These are phyloP conservation scores for Whalleya microplaca DNA, from an alignment of 2,329 filamentous ascomycete species.

Conservation along the genomic window DNA sequence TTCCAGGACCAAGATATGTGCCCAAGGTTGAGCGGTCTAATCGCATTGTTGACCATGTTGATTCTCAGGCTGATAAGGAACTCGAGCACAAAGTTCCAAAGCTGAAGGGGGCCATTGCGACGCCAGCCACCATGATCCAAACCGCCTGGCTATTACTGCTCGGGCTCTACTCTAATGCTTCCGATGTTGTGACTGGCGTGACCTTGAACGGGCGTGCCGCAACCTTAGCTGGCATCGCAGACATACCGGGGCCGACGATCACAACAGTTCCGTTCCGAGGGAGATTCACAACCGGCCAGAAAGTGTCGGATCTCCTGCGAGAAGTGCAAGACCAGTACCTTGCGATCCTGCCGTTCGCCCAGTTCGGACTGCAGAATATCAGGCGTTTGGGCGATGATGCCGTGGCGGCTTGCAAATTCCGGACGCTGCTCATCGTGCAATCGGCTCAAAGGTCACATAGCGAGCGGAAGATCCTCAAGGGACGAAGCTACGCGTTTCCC, in stretches of 20 bases:
- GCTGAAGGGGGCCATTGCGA: background rate
- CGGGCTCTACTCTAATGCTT: background rate
- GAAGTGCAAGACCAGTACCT: conserved; percentile 6
- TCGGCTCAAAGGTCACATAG: conserved; percentile 1
- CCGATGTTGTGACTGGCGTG: conserved; percentile 3
- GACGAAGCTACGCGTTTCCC: conserved; percentile 4
- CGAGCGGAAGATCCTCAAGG: background rate
- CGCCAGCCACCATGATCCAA: conserved; percentile 6
- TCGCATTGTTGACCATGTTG: background rate
- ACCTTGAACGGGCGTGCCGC: conserved; percentile 5
- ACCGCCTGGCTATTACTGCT: conserved; percentile 7
- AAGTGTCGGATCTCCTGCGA: conserved; percentile 1
- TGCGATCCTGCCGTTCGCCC: conserved; percentile 2
- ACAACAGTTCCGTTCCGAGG: conserved; percentile 4
- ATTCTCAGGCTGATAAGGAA: background rate
- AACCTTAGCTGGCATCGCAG: conserved; percentile 3
- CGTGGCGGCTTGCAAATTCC: conserved; percentile 9
- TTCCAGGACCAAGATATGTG: background rate
- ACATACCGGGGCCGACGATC: conserved; percentile 7
- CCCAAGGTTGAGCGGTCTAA: background rate
- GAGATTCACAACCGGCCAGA: background rate
- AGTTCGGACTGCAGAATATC: conserved; percentile 11
- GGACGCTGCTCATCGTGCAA: conserved; percentile 5
- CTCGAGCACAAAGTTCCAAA: conserved; percentile 5
- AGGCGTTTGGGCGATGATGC: conserved; percentile 2